Base-by-base conservation (phyloP, 177 flowering plant genomes). In the Tripterygium wilfordii region DNA sequence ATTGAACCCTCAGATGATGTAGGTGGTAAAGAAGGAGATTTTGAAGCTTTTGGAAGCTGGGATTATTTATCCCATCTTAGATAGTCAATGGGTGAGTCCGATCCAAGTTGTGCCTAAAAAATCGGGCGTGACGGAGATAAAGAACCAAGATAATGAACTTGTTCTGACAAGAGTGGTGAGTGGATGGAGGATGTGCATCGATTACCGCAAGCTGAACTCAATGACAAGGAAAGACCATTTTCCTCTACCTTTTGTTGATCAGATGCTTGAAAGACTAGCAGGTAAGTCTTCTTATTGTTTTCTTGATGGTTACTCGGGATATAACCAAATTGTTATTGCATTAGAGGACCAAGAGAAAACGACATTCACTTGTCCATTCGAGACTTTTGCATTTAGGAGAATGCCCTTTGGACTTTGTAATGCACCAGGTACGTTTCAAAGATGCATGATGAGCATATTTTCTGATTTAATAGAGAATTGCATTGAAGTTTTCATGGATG, bases 401-500 rank as follows among this genome's bases (percentile, higher is more conserved):
- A 42, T 42, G 46, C 30, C 46, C 7, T 42, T 42, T 23, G 46
- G 46, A 22, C n/a, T 42, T 7, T 42, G 30, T 42, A 25, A 40
- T 30, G 33, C 33, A 6, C 33, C 12, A 30, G 33, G 33, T 12
- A 30, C 33, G 7, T 30, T 30, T 30, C 44, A 40, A 8, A 9
- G 24, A 3, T 5, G 6, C 20, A 40, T 5, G 44, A 40, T 40
- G 18, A 30, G 33, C 12, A 30, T 30, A 30, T 30, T 30, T 30
- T 30, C 33, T 12, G 12, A 30, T 30, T 30, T 40, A 3, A 16
- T 40, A 8, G 6, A 18, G 25, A 21, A 17, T 8, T 18, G 3
- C 2, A 18, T 21, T 10, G 44, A 40, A 21, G 25, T 40, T 3
- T 40, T 40, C 20, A 40, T 40, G 24, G 44, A 40, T 8, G 21